Evolutionary conservation across 305 asterid genomes (phyloP).

Genomic region (Fraxinus velutina): DNA sequence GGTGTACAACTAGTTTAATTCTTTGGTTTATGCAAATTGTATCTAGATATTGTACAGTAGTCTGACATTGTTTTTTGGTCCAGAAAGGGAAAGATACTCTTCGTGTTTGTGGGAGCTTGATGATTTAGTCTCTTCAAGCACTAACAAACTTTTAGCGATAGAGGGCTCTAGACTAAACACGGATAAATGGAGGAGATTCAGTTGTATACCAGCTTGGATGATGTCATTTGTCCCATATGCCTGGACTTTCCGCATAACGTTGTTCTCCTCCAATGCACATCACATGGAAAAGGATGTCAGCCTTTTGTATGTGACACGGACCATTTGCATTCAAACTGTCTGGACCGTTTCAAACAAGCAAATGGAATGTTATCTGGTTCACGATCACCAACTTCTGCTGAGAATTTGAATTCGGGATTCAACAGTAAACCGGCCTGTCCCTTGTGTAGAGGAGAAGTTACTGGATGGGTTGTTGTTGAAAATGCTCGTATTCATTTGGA

Average conservation of each 20-base stretch:
- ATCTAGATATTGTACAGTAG: not conserved
- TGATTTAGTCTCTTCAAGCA: slow-evolving; percentile 22
- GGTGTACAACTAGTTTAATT: too few relatives aligned
- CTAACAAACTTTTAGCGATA: slow-evolving; percentile 25
- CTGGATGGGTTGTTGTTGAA: slow-evolving; percentile 67
- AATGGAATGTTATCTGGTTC: slow-evolving; percentile 43
- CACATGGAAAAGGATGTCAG: slow-evolving; percentile 64
- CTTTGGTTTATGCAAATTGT: not conserved
- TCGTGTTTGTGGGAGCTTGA: slow-evolving; percentile 24
- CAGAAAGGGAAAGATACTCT: slow-evolving; percentile 4
- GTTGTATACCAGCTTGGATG: slow-evolving; percentile 58
- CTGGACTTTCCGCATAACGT: slow-evolving; percentile 71
- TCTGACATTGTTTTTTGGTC: slow-evolving; percentile 12
- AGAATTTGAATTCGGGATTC: slow-evolving; percentile 26
- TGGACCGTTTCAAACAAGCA: slow-evolving; percentile 69
- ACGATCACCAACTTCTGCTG: slow-evolving; percentile 33
- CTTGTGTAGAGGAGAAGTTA: slow-evolving; percentile 75
- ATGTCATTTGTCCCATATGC: slow-evolving; percentile 72
- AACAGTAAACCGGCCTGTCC: slow-evolving; percentile 58
- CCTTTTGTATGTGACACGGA: slow-evolving; percentile 75
- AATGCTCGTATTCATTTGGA: slow-evolving; percentile 58
- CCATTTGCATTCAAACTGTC: slow-evolving; percentile 74
- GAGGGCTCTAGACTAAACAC: slow-evolving; percentile 21
- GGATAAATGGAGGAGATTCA: slow-evolving; percentile 51
- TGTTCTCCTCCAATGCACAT: slow-evolving; percentile 79